phyloP scores from a whole-genome alignment of 2,329 filamentous ascomycete genomes.

The Pleomassaria siparia region DNA sequence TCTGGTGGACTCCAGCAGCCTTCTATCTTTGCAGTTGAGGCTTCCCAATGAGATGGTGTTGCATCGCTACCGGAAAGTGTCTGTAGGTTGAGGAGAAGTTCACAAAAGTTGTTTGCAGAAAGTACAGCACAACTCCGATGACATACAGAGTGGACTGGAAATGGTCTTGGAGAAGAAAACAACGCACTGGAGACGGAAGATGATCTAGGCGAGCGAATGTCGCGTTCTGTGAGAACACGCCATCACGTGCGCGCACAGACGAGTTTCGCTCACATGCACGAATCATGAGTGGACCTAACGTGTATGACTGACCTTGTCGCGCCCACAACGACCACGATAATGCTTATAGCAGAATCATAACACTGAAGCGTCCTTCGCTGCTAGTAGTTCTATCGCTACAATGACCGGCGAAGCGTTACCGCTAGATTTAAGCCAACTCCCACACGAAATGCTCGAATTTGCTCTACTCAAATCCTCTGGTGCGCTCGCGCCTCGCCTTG shows the following conservation, averaged over 20 bases:
- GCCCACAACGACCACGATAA: background rate
- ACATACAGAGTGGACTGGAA: too few relatives aligned
- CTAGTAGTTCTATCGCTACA: background rate
- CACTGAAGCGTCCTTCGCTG: background rate
- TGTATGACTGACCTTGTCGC: background rate
- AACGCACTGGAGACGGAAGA: background rate
- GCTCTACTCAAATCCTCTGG: constrained; percentile 43
- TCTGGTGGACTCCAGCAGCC: too few relatives aligned
- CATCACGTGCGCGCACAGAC: constrained; percentile 11
- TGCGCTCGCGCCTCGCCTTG: constrained; percentile 62
- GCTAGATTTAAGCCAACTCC: constrained; percentile 16
- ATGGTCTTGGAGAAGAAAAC: too few relatives aligned
- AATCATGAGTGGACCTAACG: background rate
- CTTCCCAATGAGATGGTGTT: too few relatives aligned
- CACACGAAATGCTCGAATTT: constrained; percentile 49
- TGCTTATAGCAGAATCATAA: background rate
- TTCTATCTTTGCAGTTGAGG: too few relatives aligned
- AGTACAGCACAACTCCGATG: too few relatives aligned
- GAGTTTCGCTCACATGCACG: background rate
- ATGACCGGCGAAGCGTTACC: background rate
- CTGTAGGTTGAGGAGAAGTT: too few relatives aligned
- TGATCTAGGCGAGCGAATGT: background rate
- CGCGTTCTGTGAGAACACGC: background rate
- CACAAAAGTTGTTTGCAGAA: too few relatives aligned
- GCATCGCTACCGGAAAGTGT: too few relatives aligned